Evolutionary conservation across 768 basidiomycete genomes (phyloP), one percentile per base, ranked within the genome.

Genomic region (Termitomyces sp.): DNA sequence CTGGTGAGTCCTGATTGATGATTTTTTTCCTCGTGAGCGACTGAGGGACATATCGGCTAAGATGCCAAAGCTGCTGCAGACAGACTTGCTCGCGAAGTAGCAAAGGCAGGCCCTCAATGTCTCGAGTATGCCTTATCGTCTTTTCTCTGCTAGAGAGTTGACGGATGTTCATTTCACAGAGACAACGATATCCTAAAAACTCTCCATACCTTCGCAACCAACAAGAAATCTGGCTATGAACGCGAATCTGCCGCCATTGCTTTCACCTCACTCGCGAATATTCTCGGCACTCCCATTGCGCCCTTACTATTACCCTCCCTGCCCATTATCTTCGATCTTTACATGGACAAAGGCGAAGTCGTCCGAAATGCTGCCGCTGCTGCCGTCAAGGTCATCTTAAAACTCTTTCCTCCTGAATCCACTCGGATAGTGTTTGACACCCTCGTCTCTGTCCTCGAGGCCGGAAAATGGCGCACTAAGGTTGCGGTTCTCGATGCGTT

Each of bases 321-420:
- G 57, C 83, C 92, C 17, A 68, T 86, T 45, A 73, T 98, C 56
- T 89, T 89, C 73, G 91, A 95, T 57, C 81, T 95, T 43, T 88
- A 91, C 74, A 89, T 91, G 82, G 96, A 98, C 72, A 96, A 96
- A 73, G 94, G 94, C 63, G 94, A 95, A 57, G 90, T 94, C 34
- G 94, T 98, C 64, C 87, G 94, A 60, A 72, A 75, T 50, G 92
- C 94, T 12, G 91, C 95, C n/a, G 75, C 85, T 10, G 73, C 85
- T 12, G 93, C 96, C 12, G 83, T 88, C 67, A 96, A 94, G 73
- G 79, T 89, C 40, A 88, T 97, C 71, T 75, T 96, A 62, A 92
- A 92, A 70, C 82, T 89, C 49, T 85, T 87, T 60, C 93, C 95
- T 42, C 87, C 94, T 2, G 94, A 97, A 72, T 82, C 90, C 3